Conservation (phyloP, 2,329 filamentous ascomycete species). For the Triangularia setosa region DNA sequence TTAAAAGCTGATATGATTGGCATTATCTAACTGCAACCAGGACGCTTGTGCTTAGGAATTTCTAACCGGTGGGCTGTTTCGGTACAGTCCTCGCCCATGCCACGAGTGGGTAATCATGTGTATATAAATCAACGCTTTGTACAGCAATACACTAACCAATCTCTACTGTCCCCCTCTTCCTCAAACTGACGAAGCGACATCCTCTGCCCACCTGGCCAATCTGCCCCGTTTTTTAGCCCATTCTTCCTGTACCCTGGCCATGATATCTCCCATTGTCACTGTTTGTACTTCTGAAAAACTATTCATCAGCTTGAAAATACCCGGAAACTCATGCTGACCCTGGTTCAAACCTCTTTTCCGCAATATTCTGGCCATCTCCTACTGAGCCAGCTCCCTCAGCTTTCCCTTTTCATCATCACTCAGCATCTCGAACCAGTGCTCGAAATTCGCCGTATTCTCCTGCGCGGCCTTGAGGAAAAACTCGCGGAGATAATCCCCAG, state of each 20-base stretch:
- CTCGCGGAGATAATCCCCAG: conserved; percentile 74
- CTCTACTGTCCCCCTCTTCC: neutral
- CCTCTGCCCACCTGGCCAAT: neutral
- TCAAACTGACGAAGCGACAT: too few species aligned
- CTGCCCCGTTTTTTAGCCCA: too few species aligned
- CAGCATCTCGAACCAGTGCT: conserved; percentile 53
- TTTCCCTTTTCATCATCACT: conserved; percentile 55
- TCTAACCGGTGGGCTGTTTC: too few species aligned
- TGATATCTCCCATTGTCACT: neutral
- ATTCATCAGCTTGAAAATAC: neutral
- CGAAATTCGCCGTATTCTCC: conserved; percentile 55
- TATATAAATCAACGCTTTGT: neutral
- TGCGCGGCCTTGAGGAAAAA: conserved; percentile 66
- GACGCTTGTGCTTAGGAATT: too few species aligned
- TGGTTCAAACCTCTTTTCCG: neutral
- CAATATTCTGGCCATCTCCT: neutral
- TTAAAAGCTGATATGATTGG: too few species aligned
- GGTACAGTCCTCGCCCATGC: neutral
- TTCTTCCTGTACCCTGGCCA: neutral
- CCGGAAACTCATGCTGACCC: neutral
- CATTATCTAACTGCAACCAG: too few species aligned
- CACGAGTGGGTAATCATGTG: neutral
- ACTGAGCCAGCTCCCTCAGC: conserved; percentile 46
- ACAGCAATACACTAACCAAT: neutral
- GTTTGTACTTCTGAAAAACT: neutral